Evolutionary conservation across 2,329 filamentous ascomycete genomes (phyloP).

Genomic region (Trichoderma breve): DNA sequence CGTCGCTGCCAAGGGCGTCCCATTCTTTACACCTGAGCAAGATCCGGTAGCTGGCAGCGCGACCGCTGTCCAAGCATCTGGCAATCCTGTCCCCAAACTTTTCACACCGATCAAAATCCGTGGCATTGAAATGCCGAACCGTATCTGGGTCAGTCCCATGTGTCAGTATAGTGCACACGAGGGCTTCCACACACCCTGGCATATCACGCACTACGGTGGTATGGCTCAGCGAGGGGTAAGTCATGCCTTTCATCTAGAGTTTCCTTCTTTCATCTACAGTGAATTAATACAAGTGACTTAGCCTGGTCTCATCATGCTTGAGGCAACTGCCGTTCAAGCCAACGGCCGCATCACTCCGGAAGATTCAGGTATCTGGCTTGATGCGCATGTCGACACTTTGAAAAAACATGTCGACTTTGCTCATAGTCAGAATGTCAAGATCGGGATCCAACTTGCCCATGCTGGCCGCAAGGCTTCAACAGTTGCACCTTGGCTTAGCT

Average conservation of each 20-base stretch:
- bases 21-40: constrained; percentile 49
- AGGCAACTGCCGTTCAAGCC: constrained; percentile 64
- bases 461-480: constrained; percentile 64
- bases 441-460: constrained; percentile 73
- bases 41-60: constrained; percentile 41
- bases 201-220: constrained; percentile 68
- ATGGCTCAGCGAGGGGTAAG: constrained; percentile 61
- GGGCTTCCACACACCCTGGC: constrained; percentile 66
- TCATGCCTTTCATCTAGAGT: neutral
- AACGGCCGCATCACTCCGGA: constrained; percentile 71
- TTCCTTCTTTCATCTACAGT: neutral
- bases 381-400: constrained; percentile 63
- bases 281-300: neutral
- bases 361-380: constrained; percentile 67
- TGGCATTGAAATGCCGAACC: constrained; percentile 43
- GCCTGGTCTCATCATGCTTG: constrained; percentile 61
- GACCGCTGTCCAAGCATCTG: neutral
- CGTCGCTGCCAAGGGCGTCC: constrained; percentile 32
- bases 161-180: constrained; percentile 45
- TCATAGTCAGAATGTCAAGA: constrained; percentile 56
- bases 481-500: constrained; percentile 63
- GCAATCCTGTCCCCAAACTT: constrained; percentile 38
- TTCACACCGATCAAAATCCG: constrained; percentile 47
- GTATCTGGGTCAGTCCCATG: constrained; percentile 44
- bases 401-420: constrained; percentile 61